Conservation (phyloP, 1,284 basidiomycete species). For the Hortiboletus rubellus region DNA sequence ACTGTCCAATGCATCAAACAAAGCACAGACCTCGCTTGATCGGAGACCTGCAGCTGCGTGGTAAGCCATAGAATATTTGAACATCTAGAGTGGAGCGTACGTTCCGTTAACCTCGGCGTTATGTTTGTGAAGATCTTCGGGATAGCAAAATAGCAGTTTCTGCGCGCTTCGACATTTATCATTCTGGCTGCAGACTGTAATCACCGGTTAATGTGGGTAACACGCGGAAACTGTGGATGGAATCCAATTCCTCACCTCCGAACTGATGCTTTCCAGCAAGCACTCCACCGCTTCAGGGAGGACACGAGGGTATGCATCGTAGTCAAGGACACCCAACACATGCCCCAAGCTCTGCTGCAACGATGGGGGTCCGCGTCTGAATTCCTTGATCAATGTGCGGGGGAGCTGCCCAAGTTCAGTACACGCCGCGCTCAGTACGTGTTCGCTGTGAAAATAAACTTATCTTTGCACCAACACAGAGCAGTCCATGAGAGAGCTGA, state of each 20-base stretch:
- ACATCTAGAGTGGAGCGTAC: constrained; percentile 41
- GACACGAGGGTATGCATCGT: constrained; percentile 52
- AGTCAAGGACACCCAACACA: constrained; percentile 74
- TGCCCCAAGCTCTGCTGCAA: constrained; percentile 79
- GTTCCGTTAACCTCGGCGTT: constrained; percentile 42
- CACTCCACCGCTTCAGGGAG: constrained; percentile 55
- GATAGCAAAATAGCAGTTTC: constrained; percentile 71
- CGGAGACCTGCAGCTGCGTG: constrained; percentile 45
- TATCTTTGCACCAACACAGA: constrained; percentile 67
- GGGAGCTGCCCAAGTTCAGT: constrained; percentile 22
- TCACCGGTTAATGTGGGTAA: constrained; percentile 25
- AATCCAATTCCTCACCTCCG: constrained; percentile 45
- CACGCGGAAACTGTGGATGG: constrained; percentile 23
- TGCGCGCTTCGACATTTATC: constrained; percentile 62
- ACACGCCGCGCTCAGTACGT: constrained; percentile 11
- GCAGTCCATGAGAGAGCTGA: constrained; percentile 71
- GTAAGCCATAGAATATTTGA: constrained; percentile 15
- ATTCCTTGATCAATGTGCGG: constrained; percentile 66
- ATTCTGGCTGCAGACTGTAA: constrained; percentile 46
- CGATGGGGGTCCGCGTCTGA: constrained; percentile 52
- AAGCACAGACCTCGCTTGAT: constrained; percentile 40
- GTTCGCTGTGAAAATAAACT: constrained; percentile 34
- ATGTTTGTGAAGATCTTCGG: constrained; percentile 55
- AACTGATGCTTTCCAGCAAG: constrained; percentile 59
- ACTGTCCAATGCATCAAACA: constrained; percentile 54